Percentiles rank a stretch among this genome's conserved stretches.
phyloP scores from a whole-genome alignment of 306 rosid genomes.

The Neltuma alba region DNA sequence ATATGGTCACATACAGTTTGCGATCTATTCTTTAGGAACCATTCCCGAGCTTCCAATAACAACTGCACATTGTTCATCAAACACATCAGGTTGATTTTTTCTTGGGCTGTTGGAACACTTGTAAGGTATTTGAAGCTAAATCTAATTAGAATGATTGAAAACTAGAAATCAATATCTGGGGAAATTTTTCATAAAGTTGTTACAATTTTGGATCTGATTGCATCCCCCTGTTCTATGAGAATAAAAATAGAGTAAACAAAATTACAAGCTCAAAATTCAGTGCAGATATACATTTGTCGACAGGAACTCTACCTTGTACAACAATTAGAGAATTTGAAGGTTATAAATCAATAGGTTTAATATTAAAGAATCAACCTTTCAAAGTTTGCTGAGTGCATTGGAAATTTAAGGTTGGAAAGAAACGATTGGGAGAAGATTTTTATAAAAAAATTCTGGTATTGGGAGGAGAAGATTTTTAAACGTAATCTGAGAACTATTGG shows the following conservation, averaged over 20 bases:
- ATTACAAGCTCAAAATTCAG: background rate
- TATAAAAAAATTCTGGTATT: no score
- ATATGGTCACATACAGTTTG: background rate
- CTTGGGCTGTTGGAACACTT: background rate
- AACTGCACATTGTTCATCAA: background rate
- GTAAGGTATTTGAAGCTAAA: background rate
- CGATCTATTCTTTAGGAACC: background rate
- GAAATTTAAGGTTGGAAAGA: background rate
- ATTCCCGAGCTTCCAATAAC: background rate
- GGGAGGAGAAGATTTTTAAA: background rate
- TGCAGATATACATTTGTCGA: background rate
- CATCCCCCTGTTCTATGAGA: background rate
- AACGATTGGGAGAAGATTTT: background rate
- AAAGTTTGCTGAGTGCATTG: background rate
- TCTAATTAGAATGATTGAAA: background rate
- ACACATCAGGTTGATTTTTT: background rate
- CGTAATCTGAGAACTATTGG: background rate
- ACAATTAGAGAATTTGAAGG: background rate
- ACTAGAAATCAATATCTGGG: background rate
- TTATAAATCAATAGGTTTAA: background rate
- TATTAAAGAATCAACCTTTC: background rate
- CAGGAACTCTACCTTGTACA: background rate
- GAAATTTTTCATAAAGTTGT: background rate
- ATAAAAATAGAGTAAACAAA: background rate
- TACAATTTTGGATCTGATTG: background rate